Evolutionary conservation across 2,329 filamentous ascomycete genomes (phyloP).

Genomic region (Penicillium sp.): DNA sequence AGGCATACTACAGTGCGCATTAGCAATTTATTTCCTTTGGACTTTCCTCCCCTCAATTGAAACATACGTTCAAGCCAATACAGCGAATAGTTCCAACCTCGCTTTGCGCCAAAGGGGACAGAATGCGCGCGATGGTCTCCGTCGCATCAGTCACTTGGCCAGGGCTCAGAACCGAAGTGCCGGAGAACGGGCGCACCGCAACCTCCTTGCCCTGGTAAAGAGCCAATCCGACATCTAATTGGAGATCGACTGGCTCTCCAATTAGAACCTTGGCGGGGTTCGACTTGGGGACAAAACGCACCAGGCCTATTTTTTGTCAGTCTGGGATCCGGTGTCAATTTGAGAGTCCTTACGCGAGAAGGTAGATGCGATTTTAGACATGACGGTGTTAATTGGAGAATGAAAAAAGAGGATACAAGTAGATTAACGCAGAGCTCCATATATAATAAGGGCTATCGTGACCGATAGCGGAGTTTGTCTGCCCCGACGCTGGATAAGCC

Average conservation of each 20-base stretch:
- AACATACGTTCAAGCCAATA: conserved; percentile 54
- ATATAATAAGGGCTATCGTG: neutral
- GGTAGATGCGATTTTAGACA: conserved; percentile 37
- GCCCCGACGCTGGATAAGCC: conserved; percentile 21
- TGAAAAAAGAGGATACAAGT: neutral
- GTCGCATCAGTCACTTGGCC: conserved; percentile 49
- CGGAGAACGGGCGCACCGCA: conserved; percentile 55
- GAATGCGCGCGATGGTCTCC: conserved; percentile 39
- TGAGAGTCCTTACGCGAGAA: conserved; percentile 30
- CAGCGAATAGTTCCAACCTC: conserved; percentile 59
- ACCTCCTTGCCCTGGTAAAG: conserved; percentile 57
- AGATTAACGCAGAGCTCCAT: neutral
- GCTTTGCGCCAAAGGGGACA: conserved; percentile 49
- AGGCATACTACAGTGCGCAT: conserved; percentile 40
- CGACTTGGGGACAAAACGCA: conserved; percentile 57
- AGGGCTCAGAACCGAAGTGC: conserved; percentile 55
- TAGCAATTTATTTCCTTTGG: neutral
- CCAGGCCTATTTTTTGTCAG: conserved; percentile 48
- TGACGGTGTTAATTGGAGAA: conserved; percentile 9
- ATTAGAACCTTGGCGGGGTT: conserved; percentile 51
- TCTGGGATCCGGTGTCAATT: neutral
- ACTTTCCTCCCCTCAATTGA: neutral
- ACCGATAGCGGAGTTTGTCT: conserved; percentile 23
- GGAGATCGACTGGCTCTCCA: conserved; percentile 53
- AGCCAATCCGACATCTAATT: conserved; percentile 57